Percentiles rank a stretch among this genome's conserved stretches.
Evolutionary conservation across 768 basidiomycete genomes (phyloP).

Genomic region (Calvatia gigantea): DNA sequence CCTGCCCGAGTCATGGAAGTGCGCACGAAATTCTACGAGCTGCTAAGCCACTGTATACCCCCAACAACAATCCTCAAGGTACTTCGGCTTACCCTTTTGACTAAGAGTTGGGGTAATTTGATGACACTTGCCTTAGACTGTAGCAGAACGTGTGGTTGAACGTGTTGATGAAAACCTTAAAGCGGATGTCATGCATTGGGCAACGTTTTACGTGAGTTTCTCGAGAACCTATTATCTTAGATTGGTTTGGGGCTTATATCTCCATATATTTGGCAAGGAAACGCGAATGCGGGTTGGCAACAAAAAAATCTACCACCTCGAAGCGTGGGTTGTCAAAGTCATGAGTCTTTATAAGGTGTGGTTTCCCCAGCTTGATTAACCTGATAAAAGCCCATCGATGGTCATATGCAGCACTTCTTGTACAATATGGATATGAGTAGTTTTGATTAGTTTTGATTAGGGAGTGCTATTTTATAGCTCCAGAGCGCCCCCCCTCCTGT

Average conservation of each 20-base stretch:
- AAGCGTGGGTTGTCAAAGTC: constrained; percentile 95
- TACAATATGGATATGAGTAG: constrained; percentile 58
- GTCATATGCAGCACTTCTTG: constrained; percentile 49
- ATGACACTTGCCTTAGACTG: constrained; percentile 52
- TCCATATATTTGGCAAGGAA: constrained; percentile 56
- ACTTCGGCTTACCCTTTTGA: constrained; percentile 2
- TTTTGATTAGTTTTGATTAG: constrained; percentile 57
- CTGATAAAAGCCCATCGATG: constrained; percentile 1
- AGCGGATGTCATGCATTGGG: constrained; percentile 96
- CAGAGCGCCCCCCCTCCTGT: neutral
- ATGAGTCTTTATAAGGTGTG: constrained; percentile 87
- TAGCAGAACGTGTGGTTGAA: constrained; percentile 84
- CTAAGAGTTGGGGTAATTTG: neutral
- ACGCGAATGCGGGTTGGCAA: constrained; percentile 90
- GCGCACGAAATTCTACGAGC: constrained; percentile 88
- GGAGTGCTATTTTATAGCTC: neutral
- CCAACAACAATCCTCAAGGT: constrained; percentile 91
- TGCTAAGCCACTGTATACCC: constrained; percentile 96
- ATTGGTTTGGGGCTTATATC: neutral
- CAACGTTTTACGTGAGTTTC: constrained; percentile 85
- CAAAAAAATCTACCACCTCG: constrained; percentile 92
- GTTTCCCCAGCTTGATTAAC: neutral
- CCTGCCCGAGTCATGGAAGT: constrained; percentile 91
- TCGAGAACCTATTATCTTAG: neutral
- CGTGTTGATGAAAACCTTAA: constrained; percentile 88